phyloP scores from a whole-genome alignment of 108 stramenopile genomes.

The Fistulifera pelliculosa region DNA sequence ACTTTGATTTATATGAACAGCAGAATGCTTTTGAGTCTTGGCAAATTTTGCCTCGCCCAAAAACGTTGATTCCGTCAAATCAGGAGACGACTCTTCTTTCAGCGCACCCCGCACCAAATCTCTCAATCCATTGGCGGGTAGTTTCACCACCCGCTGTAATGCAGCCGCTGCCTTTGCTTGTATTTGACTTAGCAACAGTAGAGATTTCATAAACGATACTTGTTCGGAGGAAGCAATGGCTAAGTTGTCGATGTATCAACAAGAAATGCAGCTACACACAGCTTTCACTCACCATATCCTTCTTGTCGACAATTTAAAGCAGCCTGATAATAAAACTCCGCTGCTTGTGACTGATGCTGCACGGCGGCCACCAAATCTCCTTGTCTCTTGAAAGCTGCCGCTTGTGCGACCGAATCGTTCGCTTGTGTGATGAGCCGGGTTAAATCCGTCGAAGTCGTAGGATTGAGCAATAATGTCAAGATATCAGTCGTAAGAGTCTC shows the following conservation, averaged over 20 bases:
- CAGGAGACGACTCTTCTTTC: conserved; percentile 40
- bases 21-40: neutral
- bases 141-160: conserved; percentile 23
- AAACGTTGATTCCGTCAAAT: conserved; percentile 77
- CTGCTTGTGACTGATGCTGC: conserved; percentile 30
- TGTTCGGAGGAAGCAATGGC: neutral
- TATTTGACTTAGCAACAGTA: conserved; percentile 51
- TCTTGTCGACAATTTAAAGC: conserved; percentile 20
- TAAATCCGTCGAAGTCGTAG: neutral
- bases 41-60: conserved; percentile 33
- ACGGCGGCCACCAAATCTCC: conserved; percentile 29
- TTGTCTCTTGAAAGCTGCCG: conserved; percentile 27
- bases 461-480: neutral
- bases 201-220: conserved; percentile 29
- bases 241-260: neutral
- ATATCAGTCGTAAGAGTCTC: neutral
- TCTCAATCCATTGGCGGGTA: conserved; percentile 34
- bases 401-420: neutral
- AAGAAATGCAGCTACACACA: neutral
- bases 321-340: conserved; percentile 30
- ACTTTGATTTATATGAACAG: neutral
- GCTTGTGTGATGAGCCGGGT: conserved; percentile 1
- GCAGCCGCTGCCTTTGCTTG: conserved; percentile 42
- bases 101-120: conserved; percentile 71
- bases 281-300: conserved; percentile 13